These are phyloP conservation scores for Epichloe sibirici DNA, from an alignment of 2,329 filamentous ascomycete species.

Conservation along the genomic window DNA sequence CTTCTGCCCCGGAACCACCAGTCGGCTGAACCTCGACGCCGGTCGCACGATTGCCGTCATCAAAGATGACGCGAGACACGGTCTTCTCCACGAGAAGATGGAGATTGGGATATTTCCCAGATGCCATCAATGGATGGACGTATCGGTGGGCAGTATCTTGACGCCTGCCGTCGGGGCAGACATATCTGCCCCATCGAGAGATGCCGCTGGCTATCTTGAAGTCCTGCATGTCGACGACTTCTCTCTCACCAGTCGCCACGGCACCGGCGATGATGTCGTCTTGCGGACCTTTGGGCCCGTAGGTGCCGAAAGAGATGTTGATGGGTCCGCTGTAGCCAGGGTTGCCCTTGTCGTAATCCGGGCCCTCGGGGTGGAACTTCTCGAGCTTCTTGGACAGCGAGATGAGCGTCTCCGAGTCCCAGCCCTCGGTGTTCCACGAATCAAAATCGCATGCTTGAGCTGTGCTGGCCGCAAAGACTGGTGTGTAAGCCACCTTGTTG, in stretches of 20 bases:
- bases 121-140: conserved; percentile 18
- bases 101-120: conserved; percentile 38
- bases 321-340: conserved; percentile 46
- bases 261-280: conserved; percentile 38
- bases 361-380: conserved; percentile 32
- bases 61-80: conserved; percentile 42
- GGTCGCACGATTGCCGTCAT: conserved; percentile 35
- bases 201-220: conserved; percentile 27
- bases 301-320: conserved; percentile 39
- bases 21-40: conserved; percentile 46
- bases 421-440: conserved; percentile 22
- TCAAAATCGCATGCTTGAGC: conserved; percentile 21
- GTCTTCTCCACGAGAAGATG: conserved; percentile 45
- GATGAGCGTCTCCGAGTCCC: conserved; percentile 19
- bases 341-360: conserved; percentile 24
- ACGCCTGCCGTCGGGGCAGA: conserved; percentile 36
- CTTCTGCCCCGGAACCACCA: conserved; percentile 4
- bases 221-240: conserved; percentile 41
- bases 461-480: not conserved
- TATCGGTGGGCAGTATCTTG: conserved; percentile 46
- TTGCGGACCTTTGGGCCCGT: conserved; percentile 25
- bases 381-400: conserved; percentile 33
- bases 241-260: conserved; percentile 27
- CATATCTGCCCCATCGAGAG: conserved; percentile 25
- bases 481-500: too few relatives aligned